Base-by-base conservation (phyloP, 441 rosid species). In the Isatis lusitanica region DNA sequence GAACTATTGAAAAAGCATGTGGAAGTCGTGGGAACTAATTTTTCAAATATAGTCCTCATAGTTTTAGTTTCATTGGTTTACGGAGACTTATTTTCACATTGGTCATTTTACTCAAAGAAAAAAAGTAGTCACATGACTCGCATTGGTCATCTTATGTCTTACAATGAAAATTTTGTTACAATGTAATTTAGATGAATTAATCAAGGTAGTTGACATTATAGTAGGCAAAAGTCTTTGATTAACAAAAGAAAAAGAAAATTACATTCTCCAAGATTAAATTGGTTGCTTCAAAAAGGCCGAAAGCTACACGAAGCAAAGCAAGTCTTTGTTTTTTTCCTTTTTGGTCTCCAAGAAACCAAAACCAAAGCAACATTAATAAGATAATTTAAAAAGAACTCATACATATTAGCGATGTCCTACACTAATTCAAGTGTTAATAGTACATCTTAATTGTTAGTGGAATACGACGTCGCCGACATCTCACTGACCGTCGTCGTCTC, bases 391-490 rank as follows among this genome's bases (percentile, higher is more conserved):
- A 51, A n/a, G n/a, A n/a, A 30, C 5, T 13, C 60, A 61, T 26
- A 44, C 58, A 69, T 69, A 75, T 63, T 55, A 75, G 71, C 55
- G 38, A 63, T 55, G 50, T 12, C 5, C 56, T 76, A 76, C 61
- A 39, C 59, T 55, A 55, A 6, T 28, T 64, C 39, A 57, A 71
- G 52, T 77, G 80, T 44, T 65, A 58, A 39, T 7, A 44, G 21
- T 50, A 40, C 30, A 63, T 36, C 61, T 52, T 70, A 70, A n/a
- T 31, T 64, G 75, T 70, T 76, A 71, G 76, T 66, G 33, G 76
- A 48, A 42, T 70, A 70, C 38, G 79, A 53, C 44, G 62, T 70
- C 5, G 59, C n/a, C 58, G 79, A 53, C 71, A 69, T 63, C 70
- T 75, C 75, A 69, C 61, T 55, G 6, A 5, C 72, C 50, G 16